Evolutionary conservation across 2,329 filamentous ascomycete genomes (phyloP), one percentile per base, ranked within the genome.

Genomic region (Penicillium sp.): DNA sequence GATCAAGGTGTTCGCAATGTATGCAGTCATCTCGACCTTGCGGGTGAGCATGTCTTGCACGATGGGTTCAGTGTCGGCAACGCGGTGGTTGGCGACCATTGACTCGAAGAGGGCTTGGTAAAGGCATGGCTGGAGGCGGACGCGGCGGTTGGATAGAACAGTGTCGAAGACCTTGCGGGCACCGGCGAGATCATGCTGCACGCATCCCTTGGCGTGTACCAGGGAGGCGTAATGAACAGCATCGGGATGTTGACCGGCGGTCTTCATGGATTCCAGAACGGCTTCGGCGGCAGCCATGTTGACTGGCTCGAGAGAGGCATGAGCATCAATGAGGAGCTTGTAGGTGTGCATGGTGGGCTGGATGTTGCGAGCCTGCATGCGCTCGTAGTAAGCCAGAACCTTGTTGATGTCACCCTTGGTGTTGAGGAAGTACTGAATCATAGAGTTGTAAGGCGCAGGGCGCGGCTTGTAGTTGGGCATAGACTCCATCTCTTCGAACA

Each of bases 401-500:
- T 97, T 97, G 73, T 82, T 79, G 77, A 94, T 93, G 74, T 99
- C 93, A 49, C 92, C 90, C 84, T 97, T 97, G 51, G 93, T 97
- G 53, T 90, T 96, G 63, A 97, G 81, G 84, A 97, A 99, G 79
- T 96, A 97, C 72, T 99, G 94, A 86, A 99, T 99, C 87, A 99
- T 89, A 75, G 91, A 96, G 81, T 99, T 97, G 82, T 99, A 99
- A 1, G 94, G 94, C 22, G 94, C 94, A 24, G 94, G 92, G 9
- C 94, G 88, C 39, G 94, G 91, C 81, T 97, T 97, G 84, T 99
- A 99, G 79, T 99, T 99, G 53, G 92, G 88, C 88, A 96, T 96
- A 44, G 88, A 86, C 79, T 99, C 94, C 94, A 99, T 99, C 79
- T 99, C 94, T 69, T 97, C 92, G 69, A 99, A 99, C 65, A 97